A percentile compares a stretch with the other conserved stretches of the same genome.
phyloP scores from a whole-genome alignment of 345 rosid genomes.

The Syzygium jambos region DNA sequence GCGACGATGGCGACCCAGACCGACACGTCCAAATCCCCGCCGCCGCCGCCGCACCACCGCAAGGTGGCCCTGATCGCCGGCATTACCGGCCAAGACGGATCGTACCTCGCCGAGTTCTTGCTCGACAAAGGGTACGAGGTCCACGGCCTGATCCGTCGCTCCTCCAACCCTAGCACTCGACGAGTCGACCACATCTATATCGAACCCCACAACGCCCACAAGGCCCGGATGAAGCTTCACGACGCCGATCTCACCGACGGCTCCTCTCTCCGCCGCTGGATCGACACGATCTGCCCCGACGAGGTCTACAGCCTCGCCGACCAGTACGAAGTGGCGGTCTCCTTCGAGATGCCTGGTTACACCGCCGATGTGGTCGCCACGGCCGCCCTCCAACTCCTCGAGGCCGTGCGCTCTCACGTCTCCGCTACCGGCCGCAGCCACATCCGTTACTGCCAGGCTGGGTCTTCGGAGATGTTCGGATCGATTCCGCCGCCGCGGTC shows the following conservation, averaged over 20 bases:
- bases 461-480: constrained; percentile 97
- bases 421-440: constrained; percentile 54
- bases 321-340: constrained; percentile 90
- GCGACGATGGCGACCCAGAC: too few relatives aligned
- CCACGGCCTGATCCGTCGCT: constrained; percentile 77
- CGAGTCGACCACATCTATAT: constrained; percentile 90
- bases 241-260: constrained; percentile 17
- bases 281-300: constrained; percentile 45
- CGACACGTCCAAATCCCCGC: not conserved
- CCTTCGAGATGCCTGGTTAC: constrained; percentile 95
- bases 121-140: constrained; percentile 73
- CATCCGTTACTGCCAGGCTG: constrained; percentile 87
- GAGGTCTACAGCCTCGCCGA: constrained; percentile 96
- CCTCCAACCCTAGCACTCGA: constrained; percentile 19
- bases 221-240: constrained; percentile 43
- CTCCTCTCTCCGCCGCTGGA: constrained; percentile 92
- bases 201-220: constrained; percentile 81
- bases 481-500: constrained; percentile 5
- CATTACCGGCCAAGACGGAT: constrained; percentile 91
- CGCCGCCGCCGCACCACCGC: constrained; percentile 16
- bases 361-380: constrained; percentile 97
- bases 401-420: constrained; percentile 87
- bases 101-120: constrained; percentile 84
- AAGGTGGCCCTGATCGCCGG: constrained; percentile 79
- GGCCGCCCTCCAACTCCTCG: constrained; percentile 84